Percentiles rank a stretch among this genome's conserved stretches.
Conservation (phyloP, 495 filamentous ascomycete genomes). For the Hypoxylon lienhwacheense region DNA sequence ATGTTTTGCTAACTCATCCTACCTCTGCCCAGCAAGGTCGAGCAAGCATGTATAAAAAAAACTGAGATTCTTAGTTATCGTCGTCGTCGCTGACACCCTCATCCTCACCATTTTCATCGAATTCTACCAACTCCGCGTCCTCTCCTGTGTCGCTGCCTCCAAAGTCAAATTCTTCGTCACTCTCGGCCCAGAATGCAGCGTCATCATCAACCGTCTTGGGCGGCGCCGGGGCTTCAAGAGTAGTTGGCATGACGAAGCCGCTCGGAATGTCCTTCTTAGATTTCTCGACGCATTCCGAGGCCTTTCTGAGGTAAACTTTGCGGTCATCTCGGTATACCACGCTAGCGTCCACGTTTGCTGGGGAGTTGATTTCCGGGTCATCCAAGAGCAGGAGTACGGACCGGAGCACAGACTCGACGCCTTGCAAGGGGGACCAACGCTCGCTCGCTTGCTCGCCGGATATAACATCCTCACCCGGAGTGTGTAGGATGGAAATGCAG, state of each 20-base stretch:
- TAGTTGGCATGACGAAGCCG: constrained; percentile 81
- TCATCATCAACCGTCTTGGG: constrained; percentile 70
- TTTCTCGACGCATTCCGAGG: constrained; percentile 67
- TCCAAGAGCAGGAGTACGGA: constrained; percentile 93
- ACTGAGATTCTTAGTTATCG: constrained; percentile 38
- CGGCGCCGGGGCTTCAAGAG: constrained; percentile 59
- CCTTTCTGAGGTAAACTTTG: constrained; percentile 66
- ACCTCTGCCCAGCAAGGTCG: too few relatives aligned
- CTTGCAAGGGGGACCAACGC: constrained; percentile 90
- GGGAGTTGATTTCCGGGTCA: constrained; percentile 87
- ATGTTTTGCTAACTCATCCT: constrained; percentile 19
- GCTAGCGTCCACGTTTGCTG: constrained; percentile 92
- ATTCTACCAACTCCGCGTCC: constrained; percentile 59
- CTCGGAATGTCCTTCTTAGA: constrained; percentile 79
- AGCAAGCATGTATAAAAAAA: too few relatives aligned
- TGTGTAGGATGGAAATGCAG: constrained; percentile 95
- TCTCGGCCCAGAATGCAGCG: constrained; percentile 80
- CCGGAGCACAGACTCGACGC: constrained; percentile 90
- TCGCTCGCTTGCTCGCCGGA: constrained; percentile 87
- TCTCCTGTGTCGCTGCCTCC: constrained; percentile 68
- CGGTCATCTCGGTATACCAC: constrained; percentile 78
- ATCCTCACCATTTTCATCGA: constrained; percentile 58
- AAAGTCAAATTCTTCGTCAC: constrained; percentile 78
- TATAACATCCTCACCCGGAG: constrained; percentile 86
- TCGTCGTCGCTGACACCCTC: constrained; percentile 48